A percentile compares a stretch with the other conserved stretches of the same genome.
Conservation (phyloP, 1,284 basidiomycete species). For the Heliocybe sulcata region DNA sequence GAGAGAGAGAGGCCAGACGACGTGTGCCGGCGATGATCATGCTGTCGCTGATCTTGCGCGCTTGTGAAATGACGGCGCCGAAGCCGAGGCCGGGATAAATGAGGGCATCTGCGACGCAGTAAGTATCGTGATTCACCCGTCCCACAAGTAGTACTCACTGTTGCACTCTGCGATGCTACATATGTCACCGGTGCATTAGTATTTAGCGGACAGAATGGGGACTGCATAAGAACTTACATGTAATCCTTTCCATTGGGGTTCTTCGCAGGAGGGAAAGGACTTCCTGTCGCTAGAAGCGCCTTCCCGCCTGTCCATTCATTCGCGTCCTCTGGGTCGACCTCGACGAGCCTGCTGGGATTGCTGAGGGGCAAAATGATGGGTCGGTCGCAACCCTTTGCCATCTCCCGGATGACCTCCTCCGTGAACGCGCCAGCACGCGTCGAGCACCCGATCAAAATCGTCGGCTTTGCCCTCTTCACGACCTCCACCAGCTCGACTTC, state of each 20-base stretch:
- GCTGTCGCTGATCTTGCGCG: constrained; percentile 57
- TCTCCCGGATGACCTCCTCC: constrained; percentile 65
- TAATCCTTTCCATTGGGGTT: constrained; percentile 64
- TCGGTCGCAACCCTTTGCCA: constrained; percentile 59
- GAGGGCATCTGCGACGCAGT: constrained; percentile 45
- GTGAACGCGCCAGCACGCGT: constrained; percentile 78
- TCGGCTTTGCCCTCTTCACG: constrained; percentile 60
- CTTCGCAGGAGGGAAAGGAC: constrained; percentile 74
- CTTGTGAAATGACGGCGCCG: constrained; percentile 59
- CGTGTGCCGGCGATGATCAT: constrained; percentile 77
- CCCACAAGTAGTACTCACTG: constrained; percentile 30
- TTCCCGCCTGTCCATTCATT: constrained; percentile 73
- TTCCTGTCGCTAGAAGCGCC: constrained; percentile 76
- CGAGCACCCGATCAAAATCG: constrained; percentile 77
- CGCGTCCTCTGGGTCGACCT: constrained; percentile 68
- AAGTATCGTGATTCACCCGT: neutral
- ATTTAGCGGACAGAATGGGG: neutral
- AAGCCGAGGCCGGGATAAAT: constrained; percentile 79
- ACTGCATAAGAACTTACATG: constrained; percentile 32
- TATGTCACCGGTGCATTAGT: constrained; percentile 1
- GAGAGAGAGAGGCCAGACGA: constrained; percentile 68
- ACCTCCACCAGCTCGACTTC: constrained; percentile 58
- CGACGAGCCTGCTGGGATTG: constrained; percentile 74
- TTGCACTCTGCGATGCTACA: constrained; percentile 66
- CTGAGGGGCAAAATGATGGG: constrained; percentile 81